Base-by-base conservation (phyloP, 352 stramenopile genomes). In the Globisporangium radiosum region DNA sequence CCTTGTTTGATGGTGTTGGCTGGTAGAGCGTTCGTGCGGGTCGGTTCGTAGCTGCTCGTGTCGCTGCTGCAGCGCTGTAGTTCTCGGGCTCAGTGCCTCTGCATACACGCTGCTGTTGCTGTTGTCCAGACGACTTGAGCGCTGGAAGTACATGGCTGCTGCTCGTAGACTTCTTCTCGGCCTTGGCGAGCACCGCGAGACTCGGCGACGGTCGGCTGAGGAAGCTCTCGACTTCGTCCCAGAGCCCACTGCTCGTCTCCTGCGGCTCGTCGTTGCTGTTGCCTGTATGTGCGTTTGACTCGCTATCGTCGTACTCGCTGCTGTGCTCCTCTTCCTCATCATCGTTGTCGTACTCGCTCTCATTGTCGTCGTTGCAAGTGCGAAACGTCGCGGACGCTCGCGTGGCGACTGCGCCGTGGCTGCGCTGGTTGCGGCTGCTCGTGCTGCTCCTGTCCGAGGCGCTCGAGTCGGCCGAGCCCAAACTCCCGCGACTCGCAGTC, bases 141-240 rank as follows among this genome's bases (percentile, higher is more conserved):
- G 57, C 75, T 9, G 81, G 79, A 4, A 92, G 52, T 2, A 81
- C 70, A 42, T 66, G 80, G 10, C 33, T 47, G 1, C 45, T 19
- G 1, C 48, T 19, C 15, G 59, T 13, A 9, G 19, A 9, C 48
- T 76, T 68, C 44, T 66, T 71, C 44, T 62, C 47, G 7, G 63
- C 19, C 48, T 85, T 86, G 1, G 69, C 70, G 7, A 87, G 47
- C 13, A 50, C 68, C 8, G 69, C 72, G 1, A 88, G 66, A 56
- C 68, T 88, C 4, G 82, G 82, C 14, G 79, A 83, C 9, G 80
- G 82, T 38, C 81, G 80, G 64, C 76, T 92, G 39, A 90, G 68
- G 54, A 92, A 92, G 37, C 64, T 73, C 64, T 92, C 80, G 50
- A 92, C 78, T 56, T 92, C 75, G 7, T 84, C 73, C 77, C 82